These are phyloP conservation scores for Suhomyces terraborum DNA, from an alignment of 1,139 yeast genomes.

Conservation along the genomic window DNA sequence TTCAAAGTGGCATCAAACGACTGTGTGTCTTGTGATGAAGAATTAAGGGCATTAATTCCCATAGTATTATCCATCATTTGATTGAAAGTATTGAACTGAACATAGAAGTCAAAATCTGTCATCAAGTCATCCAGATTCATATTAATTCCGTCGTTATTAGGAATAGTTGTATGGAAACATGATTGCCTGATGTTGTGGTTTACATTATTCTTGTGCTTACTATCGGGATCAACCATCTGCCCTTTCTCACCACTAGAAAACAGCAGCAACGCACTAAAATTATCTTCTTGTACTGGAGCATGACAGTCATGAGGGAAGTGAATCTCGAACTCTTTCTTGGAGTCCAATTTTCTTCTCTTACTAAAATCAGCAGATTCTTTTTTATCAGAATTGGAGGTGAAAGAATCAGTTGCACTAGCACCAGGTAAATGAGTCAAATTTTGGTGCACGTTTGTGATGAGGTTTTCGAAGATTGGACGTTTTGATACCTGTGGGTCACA, in stretches of 20 bases:
- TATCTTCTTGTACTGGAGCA: constrained; percentile 17
- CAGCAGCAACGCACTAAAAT: background rate
- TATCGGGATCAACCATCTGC: background rate
- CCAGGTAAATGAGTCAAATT: constrained; percentile 19
- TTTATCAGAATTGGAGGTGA: background rate
- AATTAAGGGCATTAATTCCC: background rate
- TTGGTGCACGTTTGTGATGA: constrained; percentile 37
- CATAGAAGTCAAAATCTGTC: constrained; percentile 46
- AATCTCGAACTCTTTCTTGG: constrained; percentile 21
- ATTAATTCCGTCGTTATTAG: constrained; percentile 22
- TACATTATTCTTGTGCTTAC: constrained; percentile 1
- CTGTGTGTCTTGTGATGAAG: background rate
- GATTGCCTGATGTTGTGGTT: constrained; percentile 44
- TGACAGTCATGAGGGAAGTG: constrained; percentile 47
- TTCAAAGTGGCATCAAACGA: background rate
- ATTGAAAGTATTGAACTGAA: constrained; percentile 44
- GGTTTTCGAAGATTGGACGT: constrained; percentile 36
- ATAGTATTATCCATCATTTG: constrained; percentile 18
- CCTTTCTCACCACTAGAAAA: background rate
- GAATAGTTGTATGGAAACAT: constrained; percentile 48
- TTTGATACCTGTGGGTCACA: constrained; percentile 31
- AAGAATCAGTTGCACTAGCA: background rate
- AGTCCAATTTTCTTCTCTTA: constrained; percentile 17
- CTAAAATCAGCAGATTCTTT: background rate
- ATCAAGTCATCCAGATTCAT: constrained; percentile 21